A percentile compares a stretch with the other conserved stretches of the same genome.
Conservation (phyloP, 805 yeast species). For the Starmerella gropengiesseri region DNA sequence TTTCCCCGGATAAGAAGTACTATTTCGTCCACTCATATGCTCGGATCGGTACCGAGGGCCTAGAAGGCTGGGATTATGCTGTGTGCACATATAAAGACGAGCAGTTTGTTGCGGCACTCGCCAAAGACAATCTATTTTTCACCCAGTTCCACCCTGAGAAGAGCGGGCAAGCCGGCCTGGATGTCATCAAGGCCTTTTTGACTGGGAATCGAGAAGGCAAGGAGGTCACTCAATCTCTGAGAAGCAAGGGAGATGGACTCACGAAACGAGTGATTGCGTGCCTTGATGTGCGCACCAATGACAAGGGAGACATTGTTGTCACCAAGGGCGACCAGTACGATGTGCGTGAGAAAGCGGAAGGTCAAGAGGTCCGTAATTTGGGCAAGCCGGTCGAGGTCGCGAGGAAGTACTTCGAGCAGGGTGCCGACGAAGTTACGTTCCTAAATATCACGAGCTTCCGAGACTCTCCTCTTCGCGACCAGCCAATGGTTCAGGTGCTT, state of each 20-base stretch:
- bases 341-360: constrained; percentile 65
- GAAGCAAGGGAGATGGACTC: constrained; percentile 35
- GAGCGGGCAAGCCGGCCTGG: constrained; percentile 82
- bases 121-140: constrained; percentile 72
- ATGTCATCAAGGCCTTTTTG: constrained; percentile 62
- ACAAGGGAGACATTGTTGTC: constrained; percentile 88
- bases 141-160: constrained; percentile 99
- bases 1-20: constrained; percentile 59
- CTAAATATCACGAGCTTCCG: constrained; percentile 92
- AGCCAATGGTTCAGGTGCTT: constrained; percentile 91
- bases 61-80: constrained; percentile 57
- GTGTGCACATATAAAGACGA: constrained; percentile 66
- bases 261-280: constrained; percentile 93
- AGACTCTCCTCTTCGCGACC: constrained; percentile 82
- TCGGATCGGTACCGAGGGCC: constrained; percentile 17
- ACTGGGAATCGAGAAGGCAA: constrained; percentile 32
- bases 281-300: constrained; percentile 91
- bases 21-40: constrained; percentile 87
- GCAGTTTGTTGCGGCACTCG: constrained; percentile 69
- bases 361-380: constrained; percentile 59
- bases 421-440: constrained; percentile 95
- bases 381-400: constrained; percentile 97
- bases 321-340: constrained; percentile 98
- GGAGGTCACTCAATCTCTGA: not conserved
- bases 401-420: constrained; percentile 77